Percentiles rank a stretch among this genome's conserved stretches.
Evolutionary conservation across 2,329 filamentous ascomycete genomes (phyloP).

Genomic region (Meredithiella fracta): DNA sequence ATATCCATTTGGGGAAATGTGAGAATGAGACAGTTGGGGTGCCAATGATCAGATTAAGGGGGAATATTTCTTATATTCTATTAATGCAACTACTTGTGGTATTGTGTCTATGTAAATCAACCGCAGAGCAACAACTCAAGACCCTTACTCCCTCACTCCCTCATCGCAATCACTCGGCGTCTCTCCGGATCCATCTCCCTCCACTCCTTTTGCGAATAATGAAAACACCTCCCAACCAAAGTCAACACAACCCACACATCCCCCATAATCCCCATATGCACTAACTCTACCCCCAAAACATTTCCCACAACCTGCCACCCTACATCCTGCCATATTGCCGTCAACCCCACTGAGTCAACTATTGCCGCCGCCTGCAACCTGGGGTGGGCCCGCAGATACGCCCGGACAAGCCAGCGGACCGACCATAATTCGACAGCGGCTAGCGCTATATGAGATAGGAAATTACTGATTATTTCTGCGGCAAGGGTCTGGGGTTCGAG

Average conservation of each 20-base stretch:
- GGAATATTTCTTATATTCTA: no score
- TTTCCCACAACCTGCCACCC: constrained; percentile 16
- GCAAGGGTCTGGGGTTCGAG: constrained; percentile 32
- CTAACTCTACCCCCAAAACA: constrained; percentile 24
- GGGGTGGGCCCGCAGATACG: constrained; percentile 21
- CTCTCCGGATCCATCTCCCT: constrained; percentile 1
- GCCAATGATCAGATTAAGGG: no score
- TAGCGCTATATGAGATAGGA: constrained; percentile 27
- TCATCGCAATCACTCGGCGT: no score
- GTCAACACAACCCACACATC: constrained; percentile 10
- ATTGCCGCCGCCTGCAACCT: constrained; percentile 21
- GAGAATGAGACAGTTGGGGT: no score
- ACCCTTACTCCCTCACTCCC: no score
- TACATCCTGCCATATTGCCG: constrained; percentile 16
- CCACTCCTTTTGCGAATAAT: constrained; percentile 13
- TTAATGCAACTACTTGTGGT: no score
- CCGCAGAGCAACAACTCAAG: no score
- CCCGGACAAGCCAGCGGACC: constrained; percentile 29
- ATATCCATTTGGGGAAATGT: not conserved
- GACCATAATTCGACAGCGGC: constrained; percentile 32
- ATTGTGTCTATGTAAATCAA: no score
- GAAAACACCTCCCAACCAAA: constrained; percentile 8
- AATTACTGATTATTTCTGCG: constrained; percentile 30
- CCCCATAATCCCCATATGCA: constrained; percentile 9
- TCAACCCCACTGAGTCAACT: not conserved